Percentiles rank a stretch among this genome's conserved stretches.
Conservation (phyloP, 805 yeast genomes). For the Phaffomyces thermotolerans region DNA sequence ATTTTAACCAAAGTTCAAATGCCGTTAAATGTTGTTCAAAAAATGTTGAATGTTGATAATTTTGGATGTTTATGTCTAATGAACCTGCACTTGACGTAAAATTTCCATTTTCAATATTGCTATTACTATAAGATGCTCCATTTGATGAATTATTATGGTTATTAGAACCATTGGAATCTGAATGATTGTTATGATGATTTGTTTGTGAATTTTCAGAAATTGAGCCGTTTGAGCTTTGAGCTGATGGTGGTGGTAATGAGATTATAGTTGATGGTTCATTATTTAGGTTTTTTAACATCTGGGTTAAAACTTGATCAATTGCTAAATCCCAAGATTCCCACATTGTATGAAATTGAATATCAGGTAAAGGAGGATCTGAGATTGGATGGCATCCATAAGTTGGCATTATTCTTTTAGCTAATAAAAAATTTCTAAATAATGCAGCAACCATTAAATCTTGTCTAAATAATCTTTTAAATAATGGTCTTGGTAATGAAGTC, state of each 20-base stretch:
- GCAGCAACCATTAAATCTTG: constrained; percentile 98
- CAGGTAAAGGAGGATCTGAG: constrained; percentile 90
- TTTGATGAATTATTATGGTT: constrained; percentile 9
- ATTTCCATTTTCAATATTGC: constrained; percentile 7
- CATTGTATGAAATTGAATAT: constrained; percentile 77
- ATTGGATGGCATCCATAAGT: constrained; percentile 89
- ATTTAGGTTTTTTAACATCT: constrained; percentile 42
- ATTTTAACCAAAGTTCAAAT: constrained; percentile 91
- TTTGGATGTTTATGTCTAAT: constrained; percentile 27
- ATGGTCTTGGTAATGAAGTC: constrained; percentile 81
- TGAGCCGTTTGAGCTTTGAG: constrained; percentile 3
- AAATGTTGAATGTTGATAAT: constrained; percentile 85
- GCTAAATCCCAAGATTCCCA: constrained; percentile 99
- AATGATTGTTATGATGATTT: background rate
- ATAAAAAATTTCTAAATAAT: constrained; percentile 79
- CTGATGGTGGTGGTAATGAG: constrained; percentile 1
- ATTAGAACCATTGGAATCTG: background rate
- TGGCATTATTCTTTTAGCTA: constrained; percentile 93
- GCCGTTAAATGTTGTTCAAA: constrained; percentile 96
- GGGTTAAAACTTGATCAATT: constrained; percentile 84
- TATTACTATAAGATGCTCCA: background rate
- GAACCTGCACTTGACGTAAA: background rate
- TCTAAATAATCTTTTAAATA: constrained; percentile 84
- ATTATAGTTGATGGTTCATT: constrained; percentile 26
- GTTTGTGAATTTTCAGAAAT: background rate